A percentile compares a stretch with the other conserved stretches of the same genome.
Evolutionary conservation across 768 basidiomycete species (phyloP).

Genomic region (Pleurotus djamor): DNA sequence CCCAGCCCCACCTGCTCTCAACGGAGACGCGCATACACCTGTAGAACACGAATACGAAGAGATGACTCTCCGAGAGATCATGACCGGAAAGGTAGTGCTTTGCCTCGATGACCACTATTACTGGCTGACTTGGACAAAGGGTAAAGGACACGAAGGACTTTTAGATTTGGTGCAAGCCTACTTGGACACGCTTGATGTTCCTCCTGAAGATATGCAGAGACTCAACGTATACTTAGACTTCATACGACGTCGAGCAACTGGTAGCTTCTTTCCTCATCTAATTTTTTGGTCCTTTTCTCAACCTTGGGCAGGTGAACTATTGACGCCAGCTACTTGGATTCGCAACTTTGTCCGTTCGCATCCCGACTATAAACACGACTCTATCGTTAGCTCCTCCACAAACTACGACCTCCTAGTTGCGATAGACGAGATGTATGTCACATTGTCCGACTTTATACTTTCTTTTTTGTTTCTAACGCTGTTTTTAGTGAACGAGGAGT

Average conservation of each 20-base stretch:
- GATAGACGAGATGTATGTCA: slow-evolving; percentile 88
- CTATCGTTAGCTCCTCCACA: slow-evolving; percentile 87
- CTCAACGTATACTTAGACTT: slow-evolving; percentile 81
- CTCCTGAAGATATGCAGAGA: slow-evolving; percentile 51
- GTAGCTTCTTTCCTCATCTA: slow-evolving; percentile 35
- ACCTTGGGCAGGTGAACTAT: slow-evolving; percentile 57
- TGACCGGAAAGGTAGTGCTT: slow-evolving; percentile 80
- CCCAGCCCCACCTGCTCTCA: slow-evolving; percentile 50
- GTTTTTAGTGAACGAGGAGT: slow-evolving; percentile 63
- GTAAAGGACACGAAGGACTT: slow-evolving; percentile 71
- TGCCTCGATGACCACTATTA: not conserved
- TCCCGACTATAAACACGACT: slow-evolving; percentile 89
- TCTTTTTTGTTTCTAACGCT: slow-evolving; percentile 2
- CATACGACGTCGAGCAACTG: slow-evolving; percentile 75
- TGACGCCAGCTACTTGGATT: slow-evolving; percentile 93
- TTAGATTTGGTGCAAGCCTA: slow-evolving; percentile 82
- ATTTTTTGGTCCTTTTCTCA: not conserved
- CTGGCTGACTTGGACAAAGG: slow-evolving; percentile 31
- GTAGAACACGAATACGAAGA: slow-evolving; percentile 88
- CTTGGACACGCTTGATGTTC: slow-evolving; percentile 81
- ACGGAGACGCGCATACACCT: slow-evolving; percentile 37
- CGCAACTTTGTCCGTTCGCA: slow-evolving; percentile 89
- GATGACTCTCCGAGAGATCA: slow-evolving; percentile 89
- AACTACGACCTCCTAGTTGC: slow-evolving; percentile 92
- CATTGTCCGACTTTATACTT: not conserved